Base-by-base conservation (phyloP, 805 yeast species). In the Lipomyces japonicus region DNA sequence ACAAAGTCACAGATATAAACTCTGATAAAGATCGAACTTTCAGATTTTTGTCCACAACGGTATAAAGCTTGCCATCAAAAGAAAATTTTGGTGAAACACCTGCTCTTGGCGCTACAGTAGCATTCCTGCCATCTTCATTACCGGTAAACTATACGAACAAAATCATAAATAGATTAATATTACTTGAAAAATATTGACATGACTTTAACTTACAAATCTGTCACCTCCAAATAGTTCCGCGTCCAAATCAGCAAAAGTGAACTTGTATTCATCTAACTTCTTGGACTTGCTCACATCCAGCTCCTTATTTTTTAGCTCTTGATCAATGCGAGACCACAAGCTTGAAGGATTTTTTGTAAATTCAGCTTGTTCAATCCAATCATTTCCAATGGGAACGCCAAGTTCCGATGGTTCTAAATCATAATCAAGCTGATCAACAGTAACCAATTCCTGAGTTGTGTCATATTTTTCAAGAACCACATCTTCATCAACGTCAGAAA, bases 171-270 rank as follows among this genome's bases (percentile, higher is more conserved):
- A 24, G 22, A 36, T 24, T 36, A 36, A 19, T 6, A n/a, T 24
- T 18, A 6, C 22, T 25, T 10, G 19, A 4, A 5, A n/a, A 23
- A n/a, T 21, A 9, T 25, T 14, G 14, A 3, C 12, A 14, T 21
- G 2, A 25, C 9, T 7, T 7, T 2, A 14, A 36, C 55, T 28
- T 28, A 52, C 57, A 41, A 44, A 46, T 21, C 25, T 41, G 10
- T 44, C 46, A 19, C 51, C 76, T 10, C 76, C 72, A 63, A 78
- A 79, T 39, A 81, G 64, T 4, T 75, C 54, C 7, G 70, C 72
- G 64, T 74, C 82, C 23, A 78, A 68, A n/a, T 70, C 70, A 22
- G 68, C 68, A 45, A 57, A 68, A 3, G 66, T 66, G 31, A 51
- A 62, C 55, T 18, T 31, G 48, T 53, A 61, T 51, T 45, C 50